phyloP scores from a whole-genome alignment of 768 basidiomycete species.

The Kwoniella botswanensis region DNA sequence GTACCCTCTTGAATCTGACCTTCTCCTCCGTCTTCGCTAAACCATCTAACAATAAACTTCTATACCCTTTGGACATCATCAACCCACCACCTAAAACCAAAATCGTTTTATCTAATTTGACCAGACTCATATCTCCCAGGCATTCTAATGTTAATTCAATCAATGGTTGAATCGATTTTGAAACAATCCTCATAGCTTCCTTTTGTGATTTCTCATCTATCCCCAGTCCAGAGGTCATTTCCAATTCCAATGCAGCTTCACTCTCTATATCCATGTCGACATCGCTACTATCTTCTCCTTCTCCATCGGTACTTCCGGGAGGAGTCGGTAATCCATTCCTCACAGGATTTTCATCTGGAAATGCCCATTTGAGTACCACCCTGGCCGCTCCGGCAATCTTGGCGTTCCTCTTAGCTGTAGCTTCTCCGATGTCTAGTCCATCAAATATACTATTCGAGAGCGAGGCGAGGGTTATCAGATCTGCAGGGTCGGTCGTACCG shows the following conservation, averaged over 20 bases:
- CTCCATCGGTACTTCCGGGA: slow-evolving; percentile 14
- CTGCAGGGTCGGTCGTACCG: slow-evolving; percentile 36
- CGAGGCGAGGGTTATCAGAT: slow-evolving; percentile 44
- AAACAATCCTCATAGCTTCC: slow-evolving; percentile 38
- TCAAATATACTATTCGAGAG: slow-evolving; percentile 23
- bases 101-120: slow-evolving; percentile 32
- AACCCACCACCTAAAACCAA: slow-evolving; percentile 54
- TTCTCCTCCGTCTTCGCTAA: slow-evolving; percentile 29
- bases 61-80: slow-evolving; percentile 44
- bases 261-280: not conserved
- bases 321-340: slow-evolving; percentile 15
- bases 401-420: slow-evolving; percentile 47
- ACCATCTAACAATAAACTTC: slow-evolving; percentile 34
- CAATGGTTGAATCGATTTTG: slow-evolving; percentile 35
- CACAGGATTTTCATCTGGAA: slow-evolving; percentile 29
- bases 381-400: slow-evolving; percentile 49
- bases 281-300: not conserved
- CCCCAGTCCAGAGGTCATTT: not conserved
- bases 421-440: slow-evolving; percentile 28
- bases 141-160: slow-evolving; percentile 44
- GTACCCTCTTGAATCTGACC: slow-evolving; percentile 37
- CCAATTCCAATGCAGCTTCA: not conserved
- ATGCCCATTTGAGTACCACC: slow-evolving; percentile 48
- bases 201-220: slow-evolving; percentile 12
- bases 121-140: slow-evolving; percentile 29